phyloP scores from a whole-genome alignment of 208 protist genomes.

The Trypanosoma mega region DNA sequence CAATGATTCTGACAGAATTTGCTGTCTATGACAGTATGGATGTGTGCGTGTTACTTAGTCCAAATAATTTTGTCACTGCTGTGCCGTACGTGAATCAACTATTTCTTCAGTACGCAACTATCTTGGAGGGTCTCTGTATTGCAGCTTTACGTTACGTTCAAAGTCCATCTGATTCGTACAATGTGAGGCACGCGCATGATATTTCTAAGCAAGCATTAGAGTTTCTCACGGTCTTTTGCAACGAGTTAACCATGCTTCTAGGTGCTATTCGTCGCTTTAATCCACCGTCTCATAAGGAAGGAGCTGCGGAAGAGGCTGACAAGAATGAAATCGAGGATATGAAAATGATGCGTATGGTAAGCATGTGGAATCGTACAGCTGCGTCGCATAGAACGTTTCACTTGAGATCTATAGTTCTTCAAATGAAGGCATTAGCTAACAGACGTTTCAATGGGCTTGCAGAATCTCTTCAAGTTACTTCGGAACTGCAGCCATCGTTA shows the following conservation, averaged over 20 bases:
- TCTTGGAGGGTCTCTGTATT: conserved; percentile 69
- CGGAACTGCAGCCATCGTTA: conserved; percentile 38
- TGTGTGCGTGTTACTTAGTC: conserved; percentile 58
- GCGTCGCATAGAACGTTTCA: conserved; percentile 47
- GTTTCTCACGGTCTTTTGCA: conserved; percentile 61
- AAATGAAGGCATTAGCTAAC: conserved; percentile 69
- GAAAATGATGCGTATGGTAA: conserved; percentile 37
- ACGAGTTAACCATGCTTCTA: conserved; percentile 59
- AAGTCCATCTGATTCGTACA: conserved; percentile 45
- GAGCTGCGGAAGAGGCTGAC: conserved; percentile 11
- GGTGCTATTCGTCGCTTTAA: conserved; percentile 25
- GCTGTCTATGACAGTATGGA: conserved; percentile 11
- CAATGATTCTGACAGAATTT: neutral
- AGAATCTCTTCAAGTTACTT: conserved; percentile 30
- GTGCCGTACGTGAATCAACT: conserved; percentile 71
- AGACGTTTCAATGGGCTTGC: conserved; percentile 46
- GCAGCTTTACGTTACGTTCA: conserved; percentile 65
- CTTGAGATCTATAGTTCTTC: conserved; percentile 52
- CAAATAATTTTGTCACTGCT: conserved; percentile 51
- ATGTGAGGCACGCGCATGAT: conserved; percentile 48
- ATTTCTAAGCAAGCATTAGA: conserved; percentile 47
- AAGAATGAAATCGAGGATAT: conserved; percentile 30
- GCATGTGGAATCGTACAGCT: conserved; percentile 51
- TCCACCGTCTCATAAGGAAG: neutral
- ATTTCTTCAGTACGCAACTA: conserved; percentile 57